Evolutionary conservation across 2,329 filamentous ascomycete species (phyloP).

Genomic region (Chaetothyriales sp.): DNA sequence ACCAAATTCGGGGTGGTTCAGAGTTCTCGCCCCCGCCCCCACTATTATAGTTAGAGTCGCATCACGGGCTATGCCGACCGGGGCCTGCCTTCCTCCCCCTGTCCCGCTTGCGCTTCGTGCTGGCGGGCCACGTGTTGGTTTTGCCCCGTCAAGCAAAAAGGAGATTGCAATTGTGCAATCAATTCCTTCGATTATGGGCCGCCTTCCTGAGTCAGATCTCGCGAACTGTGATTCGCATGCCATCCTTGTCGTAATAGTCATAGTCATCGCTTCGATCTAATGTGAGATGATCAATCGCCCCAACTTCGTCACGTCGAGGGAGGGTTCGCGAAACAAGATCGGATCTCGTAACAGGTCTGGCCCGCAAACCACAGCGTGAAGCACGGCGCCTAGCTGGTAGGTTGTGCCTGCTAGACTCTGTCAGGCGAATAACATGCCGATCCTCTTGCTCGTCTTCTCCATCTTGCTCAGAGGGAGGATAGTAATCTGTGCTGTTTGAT

Average conservation of each 20-base stretch:
- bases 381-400: background rate
- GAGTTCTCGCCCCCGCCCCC: background rate
- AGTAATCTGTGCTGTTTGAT: background rate
- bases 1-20: background rate
- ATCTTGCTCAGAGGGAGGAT: background rate
- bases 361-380: background rate
- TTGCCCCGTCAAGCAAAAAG: background rate
- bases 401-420: background rate
- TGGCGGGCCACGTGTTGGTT: no score
- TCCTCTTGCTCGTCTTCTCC: background rate
- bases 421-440: background rate
- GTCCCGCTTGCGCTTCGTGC: background rate
- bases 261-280: constrained; percentile 10
- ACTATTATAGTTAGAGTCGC: background rate
- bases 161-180: background rate
- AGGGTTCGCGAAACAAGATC: background rate
- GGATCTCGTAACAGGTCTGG: background rate
- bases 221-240: constrained; percentile 15
- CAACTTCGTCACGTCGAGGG: constrained; percentile 6
- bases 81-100: no score
- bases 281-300: constrained; percentile 7
- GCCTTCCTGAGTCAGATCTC: constrained; percentile 9
- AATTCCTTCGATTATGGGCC: background rate
- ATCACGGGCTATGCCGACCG: no score
- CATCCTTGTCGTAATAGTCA: constrained; percentile 13